Conservation (phyloP, 2,329 filamentous ascomycete genomes). For the Monilinia fructicola region DNA sequence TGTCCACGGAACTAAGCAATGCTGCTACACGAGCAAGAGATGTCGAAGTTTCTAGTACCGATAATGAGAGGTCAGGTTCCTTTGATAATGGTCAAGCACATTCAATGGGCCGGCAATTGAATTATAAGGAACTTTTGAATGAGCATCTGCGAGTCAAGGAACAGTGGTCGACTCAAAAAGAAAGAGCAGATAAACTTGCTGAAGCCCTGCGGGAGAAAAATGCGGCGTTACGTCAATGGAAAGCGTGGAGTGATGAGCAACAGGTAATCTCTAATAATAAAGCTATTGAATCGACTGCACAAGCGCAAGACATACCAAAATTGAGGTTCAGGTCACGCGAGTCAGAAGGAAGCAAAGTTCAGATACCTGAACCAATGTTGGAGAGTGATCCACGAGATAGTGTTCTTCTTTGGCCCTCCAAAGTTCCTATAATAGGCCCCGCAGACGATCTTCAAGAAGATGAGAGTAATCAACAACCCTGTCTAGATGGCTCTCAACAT, state of each 20-base stretch:
- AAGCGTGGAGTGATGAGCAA: not conserved
- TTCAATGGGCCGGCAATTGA: not conserved
- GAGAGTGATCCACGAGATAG: not conserved
- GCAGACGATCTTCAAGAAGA: not conserved
- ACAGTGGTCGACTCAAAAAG: constrained; percentile 20
- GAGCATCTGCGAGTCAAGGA: constrained; percentile 11
- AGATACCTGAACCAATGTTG: not conserved
- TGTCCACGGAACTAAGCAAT: constrained; percentile 28
- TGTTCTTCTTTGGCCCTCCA: not conserved
- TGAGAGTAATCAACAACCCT: not conserved
- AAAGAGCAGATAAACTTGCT: constrained; percentile 15
- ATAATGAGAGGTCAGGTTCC: constrained; percentile 5
- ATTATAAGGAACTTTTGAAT: constrained; percentile 5
- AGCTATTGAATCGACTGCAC: not conserved
- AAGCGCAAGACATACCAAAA: constrained; percentile 8
- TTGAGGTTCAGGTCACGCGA: constrained; percentile 9
- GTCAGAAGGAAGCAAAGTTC: not conserved
- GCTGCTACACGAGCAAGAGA: constrained; percentile 22
- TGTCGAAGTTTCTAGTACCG: constrained; percentile 3
- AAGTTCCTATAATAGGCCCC: not conserved
- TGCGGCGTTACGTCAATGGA: constrained; percentile 8
- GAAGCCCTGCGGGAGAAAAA: constrained; percentile 6
- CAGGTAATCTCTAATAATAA: not conserved
- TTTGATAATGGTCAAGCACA: not conserved
- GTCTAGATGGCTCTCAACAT: not conserved